Evolutionary conservation across 257 asterid species (phyloP).

Genomic region (Solanum virginianum): DNA sequence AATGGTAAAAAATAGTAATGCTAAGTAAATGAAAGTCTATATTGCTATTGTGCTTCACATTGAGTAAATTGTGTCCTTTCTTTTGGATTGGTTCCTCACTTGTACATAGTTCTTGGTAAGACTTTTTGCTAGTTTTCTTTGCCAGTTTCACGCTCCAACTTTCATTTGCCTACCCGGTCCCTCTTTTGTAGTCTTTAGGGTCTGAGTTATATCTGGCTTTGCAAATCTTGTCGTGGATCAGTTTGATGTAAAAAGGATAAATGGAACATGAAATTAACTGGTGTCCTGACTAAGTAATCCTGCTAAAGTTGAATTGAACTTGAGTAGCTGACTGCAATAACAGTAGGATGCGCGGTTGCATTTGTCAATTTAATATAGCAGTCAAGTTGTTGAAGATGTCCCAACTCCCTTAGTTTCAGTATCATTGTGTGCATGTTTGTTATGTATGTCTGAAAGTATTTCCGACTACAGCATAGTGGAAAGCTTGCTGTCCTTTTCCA

Average conservation of each 20-base stretch:
- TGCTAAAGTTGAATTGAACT: background rate
- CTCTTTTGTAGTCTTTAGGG: background rate
- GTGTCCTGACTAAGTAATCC: background rate
- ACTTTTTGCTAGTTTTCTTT: background rate
- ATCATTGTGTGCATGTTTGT: background rate
- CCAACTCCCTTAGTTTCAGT: background rate
- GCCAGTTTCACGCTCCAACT: background rate
- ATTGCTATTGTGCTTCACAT: background rate
- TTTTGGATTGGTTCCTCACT: background rate
- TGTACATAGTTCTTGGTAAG: background rate
- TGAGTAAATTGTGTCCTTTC: background rate
- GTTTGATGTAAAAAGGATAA: background rate
- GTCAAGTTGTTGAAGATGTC: background rate
- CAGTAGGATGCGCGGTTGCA: background rate
- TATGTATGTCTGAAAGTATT: background rate
- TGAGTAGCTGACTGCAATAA: background rate
- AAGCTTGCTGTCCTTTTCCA: background rate
- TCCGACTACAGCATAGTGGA: background rate
- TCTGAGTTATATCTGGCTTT: background rate
- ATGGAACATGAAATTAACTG: background rate
- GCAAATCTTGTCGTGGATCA: background rate
- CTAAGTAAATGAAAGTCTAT: background rate
- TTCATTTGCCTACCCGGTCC: background rate
- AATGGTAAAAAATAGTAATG: background rate
- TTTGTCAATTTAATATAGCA: background rate